A percentile compares a stretch with the other conserved stretches of the same genome.
These are phyloP conservation scores for Xylariales sp. DNA, from an alignment of 2,329 filamentous ascomycete species.

Conservation along the genomic window DNA sequence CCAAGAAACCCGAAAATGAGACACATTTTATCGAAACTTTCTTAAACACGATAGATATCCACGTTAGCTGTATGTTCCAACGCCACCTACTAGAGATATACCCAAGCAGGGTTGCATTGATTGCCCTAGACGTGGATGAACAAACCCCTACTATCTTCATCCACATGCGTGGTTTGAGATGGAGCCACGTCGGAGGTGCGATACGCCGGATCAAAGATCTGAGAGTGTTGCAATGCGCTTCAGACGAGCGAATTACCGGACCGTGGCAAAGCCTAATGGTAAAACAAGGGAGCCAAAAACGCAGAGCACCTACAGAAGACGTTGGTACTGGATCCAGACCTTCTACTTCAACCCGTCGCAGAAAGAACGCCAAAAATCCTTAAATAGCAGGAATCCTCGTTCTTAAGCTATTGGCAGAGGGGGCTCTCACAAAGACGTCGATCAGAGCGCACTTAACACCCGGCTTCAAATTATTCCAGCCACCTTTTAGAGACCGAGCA, in stretches of 20 bases:
- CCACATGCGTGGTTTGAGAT: slow-evolving; percentile 8
- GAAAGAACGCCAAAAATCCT: too few species aligned
- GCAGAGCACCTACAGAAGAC: too few species aligned
- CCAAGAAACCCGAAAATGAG: slow-evolving; percentile 36
- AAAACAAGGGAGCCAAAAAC: too few species aligned
- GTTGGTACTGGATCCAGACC: too few species aligned
- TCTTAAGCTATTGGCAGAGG: too few species aligned
- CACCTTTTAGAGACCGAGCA: too few species aligned
- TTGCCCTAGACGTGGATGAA: slow-evolving; percentile 8
- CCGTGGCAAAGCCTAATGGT: neutral
- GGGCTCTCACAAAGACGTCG: too few species aligned
- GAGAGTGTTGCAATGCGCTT: slow-evolving; percentile 26
- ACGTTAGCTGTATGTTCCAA: slow-evolving; percentile 40
- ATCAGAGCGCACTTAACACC: too few species aligned
- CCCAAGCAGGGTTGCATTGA: slow-evolving; percentile 33
- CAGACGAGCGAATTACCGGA: slow-evolving; percentile 21
- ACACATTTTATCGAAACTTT: slow-evolving; percentile 39
- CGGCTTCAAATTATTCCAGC: too few species aligned
- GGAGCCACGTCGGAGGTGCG: slow-evolving; percentile 25
- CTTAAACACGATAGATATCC: slow-evolving; percentile 37
- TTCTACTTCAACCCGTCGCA: too few species aligned
- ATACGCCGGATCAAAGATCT: slow-evolving; percentile 22
- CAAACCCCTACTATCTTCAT: slow-evolving; percentile 26
- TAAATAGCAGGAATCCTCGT: too few species aligned
- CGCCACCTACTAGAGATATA: slow-evolving; percentile 37